Percentiles rank a stretch among this genome's conserved stretches.
Conservation (phyloP, 2,329 filamentous ascomycete species). For the Exophiala dermatitidis region DNA sequence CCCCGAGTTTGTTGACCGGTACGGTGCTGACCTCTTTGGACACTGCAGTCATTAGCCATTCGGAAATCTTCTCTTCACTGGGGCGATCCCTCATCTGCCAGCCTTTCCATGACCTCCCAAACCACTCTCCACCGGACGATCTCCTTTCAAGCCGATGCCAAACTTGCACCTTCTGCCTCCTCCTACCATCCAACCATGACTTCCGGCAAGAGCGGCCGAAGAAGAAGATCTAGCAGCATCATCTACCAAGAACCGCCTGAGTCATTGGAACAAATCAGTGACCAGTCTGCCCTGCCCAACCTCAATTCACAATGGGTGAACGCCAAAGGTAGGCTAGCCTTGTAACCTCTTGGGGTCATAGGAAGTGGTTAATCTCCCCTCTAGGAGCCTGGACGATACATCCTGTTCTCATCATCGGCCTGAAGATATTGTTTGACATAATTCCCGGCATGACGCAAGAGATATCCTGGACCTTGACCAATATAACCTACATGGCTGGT, state of each 20-base stretch:
- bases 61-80: not conserved
- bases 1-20: not conserved
- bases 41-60: not conserved
- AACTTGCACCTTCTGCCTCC: slow-evolving; percentile 53
- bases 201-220: slow-evolving; percentile 62
- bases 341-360: not conserved
- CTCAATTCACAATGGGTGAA: slow-evolving; percentile 99
- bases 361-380: not conserved
- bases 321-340: slow-evolving; percentile 70
- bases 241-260: slow-evolving; percentile 96
- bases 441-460: slow-evolving; percentile 95
- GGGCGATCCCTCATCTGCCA: not conserved
- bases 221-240: slow-evolving; percentile 94
- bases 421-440: slow-evolving; percentile 96
- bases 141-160: slow-evolving; percentile 79
- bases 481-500: slow-evolving; percentile 98
- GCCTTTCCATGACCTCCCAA: slow-evolving; percentile 35
- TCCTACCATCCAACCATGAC: slow-evolving; percentile 46
- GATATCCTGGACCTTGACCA: slow-evolving; percentile 96
- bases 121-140: slow-evolving; percentile 82
- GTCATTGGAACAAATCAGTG: slow-evolving; percentile 94
- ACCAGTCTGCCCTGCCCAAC: slow-evolving; percentile 90
- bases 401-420: slow-evolving; percentile 77
- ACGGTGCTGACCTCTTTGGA: slow-evolving; percentile 1
- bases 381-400: slow-evolving; percentile 97